These are phyloP conservation scores for Fusarium xyrophilum DNA, from an alignment of 2,329 filamentous ascomycete species.

Conservation along the genomic window DNA sequence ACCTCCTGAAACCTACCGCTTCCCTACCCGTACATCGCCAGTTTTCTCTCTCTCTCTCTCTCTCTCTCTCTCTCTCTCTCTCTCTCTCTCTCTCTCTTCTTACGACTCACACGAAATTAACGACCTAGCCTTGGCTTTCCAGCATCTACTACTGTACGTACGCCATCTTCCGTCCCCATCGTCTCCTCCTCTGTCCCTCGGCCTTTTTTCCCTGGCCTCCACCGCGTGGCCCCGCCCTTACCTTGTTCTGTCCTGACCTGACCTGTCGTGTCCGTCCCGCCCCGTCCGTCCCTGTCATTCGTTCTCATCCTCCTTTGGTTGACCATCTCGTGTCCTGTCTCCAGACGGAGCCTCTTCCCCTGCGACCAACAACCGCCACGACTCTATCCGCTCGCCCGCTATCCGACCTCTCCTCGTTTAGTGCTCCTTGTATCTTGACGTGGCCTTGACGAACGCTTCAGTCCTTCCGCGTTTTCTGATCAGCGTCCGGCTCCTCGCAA, in stretches of 20 bases:
- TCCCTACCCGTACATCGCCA: slow-evolving; percentile 2
- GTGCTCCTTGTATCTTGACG: not conserved
- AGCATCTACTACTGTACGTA: slow-evolving; percentile 12
- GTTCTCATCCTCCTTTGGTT: slow-evolving; percentile 36
- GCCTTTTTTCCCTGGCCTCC: slow-evolving; percentile 21
- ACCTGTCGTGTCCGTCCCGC: slow-evolving; percentile 27
- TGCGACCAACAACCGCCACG: slow-evolving; percentile 35
- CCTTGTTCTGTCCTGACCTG: slow-evolving; percentile 18
- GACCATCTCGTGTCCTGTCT: slow-evolving; percentile 39
- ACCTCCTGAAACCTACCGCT: slow-evolving; percentile 2
- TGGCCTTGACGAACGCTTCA: slow-evolving; percentile 11
- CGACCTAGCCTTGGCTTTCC: not conserved
- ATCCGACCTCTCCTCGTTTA: slow-evolving; percentile 10
- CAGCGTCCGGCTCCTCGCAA: slow-evolving; percentile 14
- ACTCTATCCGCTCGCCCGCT: slow-evolving; percentile 26
- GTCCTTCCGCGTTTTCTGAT: slow-evolving; percentile 25
- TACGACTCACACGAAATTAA: slow-evolving; percentile 20
- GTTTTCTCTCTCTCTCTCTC: slow-evolving; percentile 1
- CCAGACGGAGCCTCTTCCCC: slow-evolving; percentile 42
- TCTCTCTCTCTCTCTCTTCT: not conserved
- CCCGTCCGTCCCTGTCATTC: slow-evolving; percentile 33
- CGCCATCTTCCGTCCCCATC: slow-evolving; percentile 12
- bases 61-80: not conserved
- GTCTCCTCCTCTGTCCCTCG: not conserved
- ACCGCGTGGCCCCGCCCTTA: slow-evolving; percentile 28